A percentile compares a stretch with the other conserved stretches of the same genome.
Evolutionary conservation across 768 basidiomycete genomes (phyloP).

Genomic region (Leccinum sublutescens): DNA sequence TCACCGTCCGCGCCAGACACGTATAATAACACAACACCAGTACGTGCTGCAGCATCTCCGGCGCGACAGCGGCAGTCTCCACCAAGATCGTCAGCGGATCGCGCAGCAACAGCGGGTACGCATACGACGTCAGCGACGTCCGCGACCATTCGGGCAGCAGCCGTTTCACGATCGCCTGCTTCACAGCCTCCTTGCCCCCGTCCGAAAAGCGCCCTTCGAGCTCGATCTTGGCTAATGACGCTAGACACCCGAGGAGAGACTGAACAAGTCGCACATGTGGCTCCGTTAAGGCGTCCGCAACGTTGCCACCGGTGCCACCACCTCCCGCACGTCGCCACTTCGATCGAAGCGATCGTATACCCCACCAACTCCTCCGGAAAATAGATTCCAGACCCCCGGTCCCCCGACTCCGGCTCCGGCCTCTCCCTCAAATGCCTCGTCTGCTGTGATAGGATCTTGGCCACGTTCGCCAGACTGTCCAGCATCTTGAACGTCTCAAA

Average conservation of each 20-base stretch:
- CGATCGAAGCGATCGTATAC: constrained; percentile 82
- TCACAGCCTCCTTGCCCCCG: constrained; percentile 73
- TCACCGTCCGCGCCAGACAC: constrained; percentile 79
- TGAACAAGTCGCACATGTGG: constrained; percentile 75
- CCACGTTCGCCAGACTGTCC: constrained; percentile 78
- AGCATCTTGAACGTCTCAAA: constrained; percentile 76
- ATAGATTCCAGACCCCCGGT: constrained; percentile 83
- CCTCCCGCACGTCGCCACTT: constrained; percentile 58
- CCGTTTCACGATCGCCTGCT: constrained; percentile 86
- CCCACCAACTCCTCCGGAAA: constrained; percentile 89
- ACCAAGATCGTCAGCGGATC: constrained; percentile 89
- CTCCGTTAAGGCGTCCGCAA: constrained; percentile 69
- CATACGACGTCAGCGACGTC: constrained; percentile 77
- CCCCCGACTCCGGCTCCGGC: constrained; percentile 64
- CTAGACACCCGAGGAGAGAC: constrained; percentile 69
- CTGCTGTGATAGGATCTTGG: constrained; percentile 81
- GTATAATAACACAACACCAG: constrained; percentile 90
- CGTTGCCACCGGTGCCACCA: constrained; percentile 38
- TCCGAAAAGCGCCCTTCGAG: constrained; percentile 64
- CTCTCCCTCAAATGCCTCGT: constrained; percentile 79
- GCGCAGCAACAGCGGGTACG: constrained; percentile 81
- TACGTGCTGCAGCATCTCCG: constrained; percentile 86
- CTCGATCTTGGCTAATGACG: constrained; percentile 61
- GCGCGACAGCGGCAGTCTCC: constrained; percentile 87
- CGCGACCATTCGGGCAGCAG: constrained; percentile 90